Percentiles rank a stretch among this genome's conserved stretches.
phyloP scores from a whole-genome alignment of 768 basidiomycete genomes.

The Trametes punicea region DNA sequence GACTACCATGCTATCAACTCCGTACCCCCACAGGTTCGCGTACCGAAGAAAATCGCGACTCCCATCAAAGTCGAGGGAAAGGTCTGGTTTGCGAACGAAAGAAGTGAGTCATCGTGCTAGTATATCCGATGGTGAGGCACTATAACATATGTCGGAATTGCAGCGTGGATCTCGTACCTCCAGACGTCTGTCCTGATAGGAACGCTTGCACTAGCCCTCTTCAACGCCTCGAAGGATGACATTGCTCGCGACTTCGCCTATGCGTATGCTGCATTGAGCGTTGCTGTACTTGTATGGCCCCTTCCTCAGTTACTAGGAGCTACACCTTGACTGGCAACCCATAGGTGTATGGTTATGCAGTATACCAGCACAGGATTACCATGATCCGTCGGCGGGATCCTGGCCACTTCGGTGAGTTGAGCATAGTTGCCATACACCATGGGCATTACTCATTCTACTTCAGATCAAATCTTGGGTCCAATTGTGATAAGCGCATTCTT shows the following conservation, averaged over 20 bases:
- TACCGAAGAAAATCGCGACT: conserved; percentile 81
- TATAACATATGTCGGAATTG: background rate
- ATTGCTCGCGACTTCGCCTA: conserved; percentile 78
- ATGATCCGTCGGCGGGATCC: conserved; percentile 90
- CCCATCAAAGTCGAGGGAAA: conserved; percentile 89
- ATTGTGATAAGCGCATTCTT: conserved; percentile 76
- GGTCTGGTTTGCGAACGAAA: conserved; percentile 97
- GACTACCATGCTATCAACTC: conserved; percentile 76
- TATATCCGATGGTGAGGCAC: background rate
- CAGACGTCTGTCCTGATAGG: conserved; percentile 82
- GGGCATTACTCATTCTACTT: background rate
- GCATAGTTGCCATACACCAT: background rate
- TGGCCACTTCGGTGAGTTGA: conserved; percentile 73
- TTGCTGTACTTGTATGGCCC: conserved; percentile 56
- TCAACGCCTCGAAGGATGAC: conserved; percentile 73
- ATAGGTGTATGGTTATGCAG: conserved; percentile 78
- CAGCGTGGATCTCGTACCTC: conserved; percentile 93
- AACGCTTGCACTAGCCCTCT: conserved; percentile 81
- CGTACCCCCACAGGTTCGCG: conserved; percentile 59
- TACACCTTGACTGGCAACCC: background rate
- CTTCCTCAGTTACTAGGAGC: background rate
- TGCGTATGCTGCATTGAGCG: conserved; percentile 75
- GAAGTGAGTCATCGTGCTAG: conserved; percentile 52
- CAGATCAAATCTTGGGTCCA: conserved; percentile 83
- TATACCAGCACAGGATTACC: conserved; percentile 86